phyloP scores from a whole-genome alignment of 805 yeast genomes.

The Scheffersomyces spartinae region DNA sequence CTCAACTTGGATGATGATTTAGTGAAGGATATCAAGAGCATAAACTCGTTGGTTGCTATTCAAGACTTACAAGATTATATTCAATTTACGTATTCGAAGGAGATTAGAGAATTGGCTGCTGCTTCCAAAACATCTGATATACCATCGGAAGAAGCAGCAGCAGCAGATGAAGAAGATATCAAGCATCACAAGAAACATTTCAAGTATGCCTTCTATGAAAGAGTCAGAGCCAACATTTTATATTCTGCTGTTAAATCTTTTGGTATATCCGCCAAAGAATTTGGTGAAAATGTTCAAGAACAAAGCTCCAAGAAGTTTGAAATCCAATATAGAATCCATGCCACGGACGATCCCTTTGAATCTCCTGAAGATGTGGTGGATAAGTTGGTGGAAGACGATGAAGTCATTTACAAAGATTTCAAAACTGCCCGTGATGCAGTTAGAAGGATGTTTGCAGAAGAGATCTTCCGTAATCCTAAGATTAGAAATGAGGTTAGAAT shows the following conservation, averaged over 20 bases:
- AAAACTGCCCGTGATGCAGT: slow-evolving; percentile 63
- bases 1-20: slow-evolving; percentile 46
- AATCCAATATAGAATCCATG: slow-evolving; percentile 46
- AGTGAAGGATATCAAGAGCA: slow-evolving; percentile 41
- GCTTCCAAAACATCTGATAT: slow-evolving; percentile 10
- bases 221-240: slow-evolving; percentile 52
- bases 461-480: slow-evolving; percentile 69
- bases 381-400: slow-evolving; percentile 30
- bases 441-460: slow-evolving; percentile 65
- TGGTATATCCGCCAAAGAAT: slow-evolving; percentile 70
- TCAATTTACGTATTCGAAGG: slow-evolving; percentile 57
- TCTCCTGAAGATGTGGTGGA: slow-evolving; percentile 53
- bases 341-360: slow-evolving; percentile 55
- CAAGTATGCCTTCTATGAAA: slow-evolving; percentile 51
- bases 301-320: slow-evolving; percentile 39
- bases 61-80: slow-evolving; percentile 84
- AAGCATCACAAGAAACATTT: slow-evolving; percentile 38
- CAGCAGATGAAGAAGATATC: slow-evolving; percentile 9
- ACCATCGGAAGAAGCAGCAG: slow-evolving; percentile 5
- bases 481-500: slow-evolving; percentile 60
- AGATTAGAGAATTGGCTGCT: slow-evolving; percentile 36
- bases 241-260: slow-evolving; percentile 56
- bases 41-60: slow-evolving; percentile 60
- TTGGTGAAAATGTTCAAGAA: slow-evolving; percentile 69
- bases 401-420: slow-evolving; percentile 41